A percentile compares a stretch with the other conserved stretches of the same genome.
Conservation (phyloP, 768 basidiomycete species). For the Hygrophoropsis aurantiaca region DNA sequence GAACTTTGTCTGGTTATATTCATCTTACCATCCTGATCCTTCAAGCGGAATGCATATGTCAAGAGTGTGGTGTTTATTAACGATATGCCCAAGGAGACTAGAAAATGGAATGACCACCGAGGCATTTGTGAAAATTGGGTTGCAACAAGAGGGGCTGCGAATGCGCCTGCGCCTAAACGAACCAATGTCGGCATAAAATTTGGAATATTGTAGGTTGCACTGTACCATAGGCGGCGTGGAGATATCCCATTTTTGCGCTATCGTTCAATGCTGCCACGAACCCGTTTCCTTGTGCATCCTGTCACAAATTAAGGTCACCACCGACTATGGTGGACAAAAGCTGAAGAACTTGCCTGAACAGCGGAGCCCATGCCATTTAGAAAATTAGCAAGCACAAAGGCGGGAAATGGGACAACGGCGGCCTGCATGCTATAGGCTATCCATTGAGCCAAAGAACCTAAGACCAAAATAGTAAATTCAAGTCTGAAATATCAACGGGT, state of each 20-base stretch:
- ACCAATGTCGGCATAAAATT: background rate
- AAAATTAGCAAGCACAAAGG: slow-evolving; percentile 45
- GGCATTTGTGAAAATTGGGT: slow-evolving; percentile 36
- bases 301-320: no score
- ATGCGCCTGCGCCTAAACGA: slow-evolving; percentile 34
- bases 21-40: slow-evolving; percentile 24
- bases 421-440: slow-evolving; percentile 51
- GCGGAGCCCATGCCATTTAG: slow-evolving; percentile 47
- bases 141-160: slow-evolving; percentile 39
- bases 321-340: background rate
- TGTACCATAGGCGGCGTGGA: slow-evolving; percentile 27
- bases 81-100: slow-evolving; percentile 32
- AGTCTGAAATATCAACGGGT: no score
- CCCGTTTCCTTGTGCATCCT: slow-evolving; percentile 72
- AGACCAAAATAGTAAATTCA: background rate
- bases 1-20: background rate
- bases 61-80: slow-evolving; percentile 15
- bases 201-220: background rate
- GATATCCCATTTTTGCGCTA: slow-evolving; percentile 29
- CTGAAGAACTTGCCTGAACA: slow-evolving; percentile 30
- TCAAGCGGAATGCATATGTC: slow-evolving; percentile 24
- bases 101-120: slow-evolving; percentile 46
- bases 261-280: slow-evolving; percentile 57
- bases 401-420: slow-evolving; percentile 59
- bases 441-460: slow-evolving; percentile 49